Evolutionary conservation across 2,329 filamentous ascomycete species (phyloP), one percentile per base, ranked within the genome.

Genomic region (Paraphoma chrysanthemicola): DNA sequence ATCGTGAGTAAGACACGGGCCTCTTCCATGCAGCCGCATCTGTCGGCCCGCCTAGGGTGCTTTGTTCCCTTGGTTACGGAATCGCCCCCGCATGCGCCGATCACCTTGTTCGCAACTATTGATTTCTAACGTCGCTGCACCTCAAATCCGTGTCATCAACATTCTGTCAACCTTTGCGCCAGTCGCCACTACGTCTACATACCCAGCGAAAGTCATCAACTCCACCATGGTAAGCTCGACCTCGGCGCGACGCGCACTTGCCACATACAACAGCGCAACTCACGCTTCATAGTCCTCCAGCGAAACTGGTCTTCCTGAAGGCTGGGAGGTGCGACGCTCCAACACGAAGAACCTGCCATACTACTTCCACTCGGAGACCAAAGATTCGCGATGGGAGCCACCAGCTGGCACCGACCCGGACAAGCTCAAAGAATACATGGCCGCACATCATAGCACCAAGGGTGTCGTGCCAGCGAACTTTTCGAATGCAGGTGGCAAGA

Each of bases 331-430:
- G 74, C 92, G 95, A 77, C 92, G 96, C 82, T 97, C 92, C 78
- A 96, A 97, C 83, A 96, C 92, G 79, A 98, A 97, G 83, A 96
- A 96, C 81, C 90, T 98, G 36, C 95, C 95, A 38, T 99, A 99
- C 84, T 99, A 98, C 83, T 98, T 97, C 89, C 96, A 97, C 80
- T 83, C 90, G 44, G 81, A 80, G 67, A 91, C 92, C 62, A 94
- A 93, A 77, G 88, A 92, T 75, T 98, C 95, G 62, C 88, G 92
- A 80, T 99, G 95, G 95, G 95, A 98, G 76, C 94, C 95, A 3
- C 95, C 95, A 8, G 77, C 86, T 44, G 91, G 89, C 63, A 95
- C 93, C 68, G 92, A 99, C 80, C 91, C 91, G 55, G 93, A 97
- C 69, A 92, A 90, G 80, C 87, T 99, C 64, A 98, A 97, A 84